A percentile compares a stretch with the other conserved stretches of the same genome.
phyloP scores from a whole-genome alignment of 441 rosid species.

The Dalechampia spathulata region DNA sequence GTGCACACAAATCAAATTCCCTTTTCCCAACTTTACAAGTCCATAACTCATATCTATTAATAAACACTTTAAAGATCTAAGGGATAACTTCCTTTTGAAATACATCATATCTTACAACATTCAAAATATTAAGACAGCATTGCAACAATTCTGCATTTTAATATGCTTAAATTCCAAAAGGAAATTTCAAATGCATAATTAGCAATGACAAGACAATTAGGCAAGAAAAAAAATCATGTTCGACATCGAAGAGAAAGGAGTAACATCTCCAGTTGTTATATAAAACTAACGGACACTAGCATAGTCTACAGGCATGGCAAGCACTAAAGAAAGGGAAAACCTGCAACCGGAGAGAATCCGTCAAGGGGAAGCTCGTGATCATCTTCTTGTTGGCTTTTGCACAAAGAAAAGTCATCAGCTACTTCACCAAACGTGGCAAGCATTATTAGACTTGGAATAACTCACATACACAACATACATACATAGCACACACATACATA shows the following conservation, averaged over 20 bases:
- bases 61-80: too few species aligned
- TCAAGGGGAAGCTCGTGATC: conserved; percentile 36
- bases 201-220: background rate
- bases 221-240: background rate
- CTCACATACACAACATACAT: background rate
- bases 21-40: too few species aligned
- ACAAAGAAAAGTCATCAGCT: conserved; percentile 31
- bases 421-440: conserved; percentile 13
- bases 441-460: conserved; percentile 2
- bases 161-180: background rate
- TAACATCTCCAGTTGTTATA: too few species aligned
- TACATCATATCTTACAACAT: too few species aligned
- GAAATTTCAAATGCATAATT: background rate
- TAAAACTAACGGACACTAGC: too few species aligned
- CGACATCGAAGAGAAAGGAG: background rate
- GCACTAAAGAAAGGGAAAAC: conserved; percentile 25
- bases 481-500: background rate
- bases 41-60: too few species aligned
- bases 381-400: conserved; percentile 54
- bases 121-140: too few species aligned
- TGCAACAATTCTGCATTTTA: too few species aligned
- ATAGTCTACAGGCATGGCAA: too few species aligned
- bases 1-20: too few species aligned
- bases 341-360: conserved; percentile 52
- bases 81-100: too few species aligned